A percentile compares a stretch with the other conserved stretches of the same genome.
These are phyloP conservation scores for Xerocomus amazonicus DNA, from an alignment of 1,284 basidiomycete species.

Conservation along the genomic window DNA sequence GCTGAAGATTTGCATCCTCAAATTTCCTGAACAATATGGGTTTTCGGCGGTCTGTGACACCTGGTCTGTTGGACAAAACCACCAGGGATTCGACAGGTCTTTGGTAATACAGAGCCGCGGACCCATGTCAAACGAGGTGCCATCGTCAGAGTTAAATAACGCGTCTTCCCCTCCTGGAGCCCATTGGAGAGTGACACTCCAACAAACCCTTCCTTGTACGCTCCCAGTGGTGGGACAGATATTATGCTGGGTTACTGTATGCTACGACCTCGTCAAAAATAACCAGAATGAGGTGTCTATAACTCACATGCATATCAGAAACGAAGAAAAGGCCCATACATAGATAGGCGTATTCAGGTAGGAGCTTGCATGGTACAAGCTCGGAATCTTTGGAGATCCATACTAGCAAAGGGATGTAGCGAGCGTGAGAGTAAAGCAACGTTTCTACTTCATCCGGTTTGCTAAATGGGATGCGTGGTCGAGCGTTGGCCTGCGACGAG, in stretches of 20 bases:
- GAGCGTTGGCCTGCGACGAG: too few relatives aligned
- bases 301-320: constrained; percentile 26
- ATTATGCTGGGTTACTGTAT: constrained; percentile 2
- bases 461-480: background rate
- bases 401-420: constrained; percentile 24
- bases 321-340: constrained; percentile 34
- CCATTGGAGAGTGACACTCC: constrained; percentile 30
- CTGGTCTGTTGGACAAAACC: constrained; percentile 9
- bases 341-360: constrained; percentile 25
- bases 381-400: constrained; percentile 22
- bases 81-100: constrained; percentile 25
- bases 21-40: constrained; percentile 17
- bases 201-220: constrained; percentile 23
- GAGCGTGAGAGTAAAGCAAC: constrained; percentile 13
- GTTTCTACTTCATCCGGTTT: constrained; percentile 29
- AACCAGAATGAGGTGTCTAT: background rate
- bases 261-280: constrained; percentile 13
- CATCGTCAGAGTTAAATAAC: constrained; percentile 5
- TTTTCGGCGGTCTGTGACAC: constrained; percentile 2
- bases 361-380: constrained; percentile 16
- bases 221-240: background rate
- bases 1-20: constrained; percentile 27
- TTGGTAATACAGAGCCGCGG: background rate
- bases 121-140: background rate
- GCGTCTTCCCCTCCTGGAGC: constrained; percentile 31